Evolutionary conservation across 371 early-diverging fungal species (phyloP).

Genomic region (Apophysomyces variabilis): DNA sequence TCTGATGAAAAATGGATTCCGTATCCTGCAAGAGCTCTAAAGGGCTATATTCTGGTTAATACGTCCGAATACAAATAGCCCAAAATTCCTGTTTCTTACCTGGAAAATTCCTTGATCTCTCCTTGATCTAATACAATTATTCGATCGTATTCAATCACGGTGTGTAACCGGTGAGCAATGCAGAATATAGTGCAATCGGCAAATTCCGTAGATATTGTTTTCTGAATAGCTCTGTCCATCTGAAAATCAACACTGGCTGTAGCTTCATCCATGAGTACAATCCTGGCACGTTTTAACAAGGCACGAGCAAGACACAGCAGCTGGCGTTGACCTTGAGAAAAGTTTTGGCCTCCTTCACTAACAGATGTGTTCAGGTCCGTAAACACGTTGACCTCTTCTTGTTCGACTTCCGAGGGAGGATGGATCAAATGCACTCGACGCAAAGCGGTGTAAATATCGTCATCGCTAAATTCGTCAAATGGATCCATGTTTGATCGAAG

Average conservation of each 20-base stretch:
- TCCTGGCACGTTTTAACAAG: constrained; percentile 47
- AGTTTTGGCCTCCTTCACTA: constrained; percentile 68
- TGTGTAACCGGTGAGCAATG: constrained; percentile 67
- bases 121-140: constrained; percentile 34
- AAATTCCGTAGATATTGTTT: constrained; percentile 57
- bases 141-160: constrained; percentile 42
- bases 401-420: background rate
- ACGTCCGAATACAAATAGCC: too few species aligned
- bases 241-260: constrained; percentile 62
- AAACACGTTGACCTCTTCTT: constrained; percentile 12
- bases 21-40: background rate
- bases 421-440: constrained; percentile 52
- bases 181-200: constrained; percentile 56
- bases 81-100: background rate
- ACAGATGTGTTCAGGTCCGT: constrained; percentile 49
- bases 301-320: constrained; percentile 79
- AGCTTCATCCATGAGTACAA: constrained; percentile 57
- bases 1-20: constrained; percentile 6
- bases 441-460: constrained; percentile 67
- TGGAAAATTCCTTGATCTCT: constrained; percentile 26
- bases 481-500: constrained; percentile 68
- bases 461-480: constrained; percentile 57
- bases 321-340: constrained; percentile 83
- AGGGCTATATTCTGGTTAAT: background rate
- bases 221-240: constrained; percentile 59